Evolutionary conservation across 306 rosid species (phyloP), one percentile per base, ranked within the genome.

Genomic region (Styphnolobium japonicum): DNA sequence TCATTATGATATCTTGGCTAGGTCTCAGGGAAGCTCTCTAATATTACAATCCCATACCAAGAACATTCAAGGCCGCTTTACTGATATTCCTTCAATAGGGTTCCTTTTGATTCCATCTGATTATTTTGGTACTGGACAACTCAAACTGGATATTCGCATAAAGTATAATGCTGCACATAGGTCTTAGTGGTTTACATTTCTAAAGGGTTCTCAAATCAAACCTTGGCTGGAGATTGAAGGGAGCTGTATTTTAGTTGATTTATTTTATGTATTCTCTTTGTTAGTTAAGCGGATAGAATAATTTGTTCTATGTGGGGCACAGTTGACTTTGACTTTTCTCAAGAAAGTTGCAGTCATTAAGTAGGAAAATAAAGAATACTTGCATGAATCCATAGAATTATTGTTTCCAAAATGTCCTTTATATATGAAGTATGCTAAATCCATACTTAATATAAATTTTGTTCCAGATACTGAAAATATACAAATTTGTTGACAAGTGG

Each of bases 91-190:
- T 55, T 49, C 72, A 33, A 67, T 65, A 0, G 76, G 51, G 27
- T 82, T 49, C 79, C 88, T 93, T 65, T 45, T 93, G 60, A 81
- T 93, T 66, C 93, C 92, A 5, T 3, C 52, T 4, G 84, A 67
- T 2, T 83, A 71, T 75, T 83, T 81, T 40, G 80, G 67, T 16
- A 72, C 40, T 3, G 71, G 77, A 43, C 83, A 61, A 69, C 61
- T 87, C 57, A 82, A 70, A 48, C 56, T 93, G 79, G 85, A 88
- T 33, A 57, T 93, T 75, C 53, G 88, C 84, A 87, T 93, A 58
- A 77, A 71, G 85, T 60, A 40, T 2, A 72, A 23, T 1, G 77
- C 39, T 67, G 2, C 11, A 45, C 3, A 23, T 10, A 11, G 11
- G 8, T 27, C 1, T 25, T 58, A 58, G 65, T 58, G 9, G 66